A percentile compares a stretch with the other conserved stretches of the same genome.
Conservation (phyloP, 2,329 filamentous ascomycete species). For the Aspergillus proliferans region DNA sequence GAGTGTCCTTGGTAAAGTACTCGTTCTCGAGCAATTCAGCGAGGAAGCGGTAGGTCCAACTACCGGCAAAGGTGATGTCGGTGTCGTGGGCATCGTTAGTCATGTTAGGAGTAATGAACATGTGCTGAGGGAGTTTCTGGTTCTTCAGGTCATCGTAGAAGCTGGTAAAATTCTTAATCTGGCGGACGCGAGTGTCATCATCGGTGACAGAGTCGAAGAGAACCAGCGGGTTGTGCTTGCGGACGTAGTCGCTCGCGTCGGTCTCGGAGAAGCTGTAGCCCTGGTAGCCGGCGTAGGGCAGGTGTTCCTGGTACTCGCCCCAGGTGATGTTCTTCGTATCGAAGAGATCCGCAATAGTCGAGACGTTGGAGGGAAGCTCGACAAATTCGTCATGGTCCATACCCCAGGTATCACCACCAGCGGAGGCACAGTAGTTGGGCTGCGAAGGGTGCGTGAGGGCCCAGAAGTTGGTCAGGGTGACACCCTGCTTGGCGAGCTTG, state of each 20-base stretch:
- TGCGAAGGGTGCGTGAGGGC: slow-evolving; percentile 66
- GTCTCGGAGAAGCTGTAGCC: slow-evolving; percentile 55
- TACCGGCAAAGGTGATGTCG: slow-evolving; percentile 60
- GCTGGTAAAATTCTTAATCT: slow-evolving; percentile 66
- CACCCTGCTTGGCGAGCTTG: slow-evolving; percentile 42
- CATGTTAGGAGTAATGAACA: slow-evolving; percentile 48
- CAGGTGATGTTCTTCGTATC: slow-evolving; percentile 60
- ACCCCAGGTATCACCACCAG: slow-evolving; percentile 68
- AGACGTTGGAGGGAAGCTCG: slow-evolving; percentile 54
- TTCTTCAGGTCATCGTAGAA: slow-evolving; percentile 63
- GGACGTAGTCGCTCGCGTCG: slow-evolving; percentile 67
- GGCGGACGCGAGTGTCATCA: slow-evolving; percentile 53
- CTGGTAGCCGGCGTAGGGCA: slow-evolving; percentile 69
- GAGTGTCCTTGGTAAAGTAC: slow-evolving; percentile 69
- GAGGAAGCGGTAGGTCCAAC: slow-evolving; percentile 64
- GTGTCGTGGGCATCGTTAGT: slow-evolving; percentile 70
- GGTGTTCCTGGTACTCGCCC: slow-evolving; percentile 70
- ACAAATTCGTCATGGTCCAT: slow-evolving; percentile 63
- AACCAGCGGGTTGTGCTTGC: slow-evolving; percentile 70
- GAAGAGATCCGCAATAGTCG: slow-evolving; percentile 62
- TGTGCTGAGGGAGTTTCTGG: slow-evolving; percentile 64
- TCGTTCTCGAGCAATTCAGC: slow-evolving; percentile 62
- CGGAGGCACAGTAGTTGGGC: slow-evolving; percentile 67
- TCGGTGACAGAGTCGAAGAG: slow-evolving; percentile 60
- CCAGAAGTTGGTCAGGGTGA: slow-evolving; percentile 55